A percentile compares a stretch with the other conserved stretches of the same genome.
Evolutionary conservation across 495 filamentous ascomycete genomes (phyloP).

Genomic region (Penicillium dipodomyicola): DNA sequence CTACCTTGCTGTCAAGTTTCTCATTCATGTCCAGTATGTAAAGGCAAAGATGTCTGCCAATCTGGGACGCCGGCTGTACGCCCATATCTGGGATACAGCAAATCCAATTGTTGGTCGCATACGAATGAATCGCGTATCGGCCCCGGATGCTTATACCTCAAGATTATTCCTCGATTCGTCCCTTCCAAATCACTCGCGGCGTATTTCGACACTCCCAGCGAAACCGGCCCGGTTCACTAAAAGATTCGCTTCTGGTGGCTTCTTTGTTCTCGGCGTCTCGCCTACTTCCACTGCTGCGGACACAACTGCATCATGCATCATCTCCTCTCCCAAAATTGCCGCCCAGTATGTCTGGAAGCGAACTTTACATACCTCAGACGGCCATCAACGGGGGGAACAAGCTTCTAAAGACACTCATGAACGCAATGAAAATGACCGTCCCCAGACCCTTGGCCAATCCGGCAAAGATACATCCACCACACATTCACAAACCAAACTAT

Average conservation of each 20-base stretch:
- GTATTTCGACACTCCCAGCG: slow-evolving; percentile 19
- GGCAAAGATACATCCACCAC: slow-evolving; percentile 10
- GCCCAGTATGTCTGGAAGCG: slow-evolving; percentile 35
- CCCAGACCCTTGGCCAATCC: slow-evolving; percentile 11
- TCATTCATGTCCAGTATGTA: slow-evolving; percentile 58
- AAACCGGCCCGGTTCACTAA: slow-evolving; percentile 31
- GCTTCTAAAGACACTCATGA: slow-evolving; percentile 11
- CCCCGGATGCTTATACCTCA: slow-evolving; percentile 17
- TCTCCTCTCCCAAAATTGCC: slow-evolving; percentile 32
- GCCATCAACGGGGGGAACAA: slow-evolving; percentile 15
- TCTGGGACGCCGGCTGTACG: slow-evolving; percentile 51
- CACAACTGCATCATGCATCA: slow-evolving; percentile 35
- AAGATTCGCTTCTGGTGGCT: slow-evolving; percentile 41
- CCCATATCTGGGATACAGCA: slow-evolving; percentile 45
- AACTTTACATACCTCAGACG: slow-evolving; percentile 35
- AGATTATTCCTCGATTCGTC: slow-evolving; percentile 23
- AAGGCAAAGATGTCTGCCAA: slow-evolving; percentile 52
- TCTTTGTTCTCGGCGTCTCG: slow-evolving; percentile 37
- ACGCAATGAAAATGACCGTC: slow-evolving; percentile 15
- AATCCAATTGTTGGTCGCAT: slow-evolving; percentile 45
- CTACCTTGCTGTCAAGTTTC: slow-evolving; percentile 56
- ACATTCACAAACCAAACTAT: background rate
- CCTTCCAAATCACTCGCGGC: slow-evolving; percentile 19
- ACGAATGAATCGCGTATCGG: slow-evolving; percentile 29
- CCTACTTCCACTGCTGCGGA: slow-evolving; percentile 37